Conservation (phyloP, 306 rosid genomes). For the Bauhinia variegata region DNA sequence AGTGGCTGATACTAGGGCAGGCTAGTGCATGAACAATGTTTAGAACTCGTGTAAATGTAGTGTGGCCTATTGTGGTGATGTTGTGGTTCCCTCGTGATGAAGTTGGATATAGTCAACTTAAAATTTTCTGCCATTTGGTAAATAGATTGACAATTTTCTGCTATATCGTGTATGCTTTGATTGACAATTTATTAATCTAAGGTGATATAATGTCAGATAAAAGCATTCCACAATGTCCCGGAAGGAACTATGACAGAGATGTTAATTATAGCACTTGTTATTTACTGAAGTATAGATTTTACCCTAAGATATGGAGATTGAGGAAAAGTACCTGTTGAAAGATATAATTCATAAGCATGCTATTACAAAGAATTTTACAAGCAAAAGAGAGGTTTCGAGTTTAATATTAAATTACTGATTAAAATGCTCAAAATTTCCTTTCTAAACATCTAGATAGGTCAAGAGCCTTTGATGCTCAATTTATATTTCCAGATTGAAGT, state of each 20-base stretch:
- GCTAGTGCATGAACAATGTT: not conserved
- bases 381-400: not conserved
- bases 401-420: not conserved
- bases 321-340: not conserved
- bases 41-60: not conserved
- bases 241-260: not conserved
- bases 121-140: not conserved
- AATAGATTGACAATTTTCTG: not conserved
- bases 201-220: not conserved
- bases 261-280: not conserved
- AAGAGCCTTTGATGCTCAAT: not conserved
- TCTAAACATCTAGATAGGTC: not conserved
- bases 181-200: not conserved
- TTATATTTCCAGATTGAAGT: not conserved
- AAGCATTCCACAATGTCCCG: not conserved
- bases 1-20: not conserved
- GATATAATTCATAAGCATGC: not conserved
- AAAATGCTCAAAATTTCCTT: not conserved
- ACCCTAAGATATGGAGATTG: not conserved
- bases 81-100: not conserved
- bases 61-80: not conserved
- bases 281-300: not conserved
- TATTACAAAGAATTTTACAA: not conserved
- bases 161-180: not conserved
- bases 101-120: not conserved